phyloP scores from a whole-genome alignment of 163 green algal genomes.

The Chlorella variabilis region DNA sequence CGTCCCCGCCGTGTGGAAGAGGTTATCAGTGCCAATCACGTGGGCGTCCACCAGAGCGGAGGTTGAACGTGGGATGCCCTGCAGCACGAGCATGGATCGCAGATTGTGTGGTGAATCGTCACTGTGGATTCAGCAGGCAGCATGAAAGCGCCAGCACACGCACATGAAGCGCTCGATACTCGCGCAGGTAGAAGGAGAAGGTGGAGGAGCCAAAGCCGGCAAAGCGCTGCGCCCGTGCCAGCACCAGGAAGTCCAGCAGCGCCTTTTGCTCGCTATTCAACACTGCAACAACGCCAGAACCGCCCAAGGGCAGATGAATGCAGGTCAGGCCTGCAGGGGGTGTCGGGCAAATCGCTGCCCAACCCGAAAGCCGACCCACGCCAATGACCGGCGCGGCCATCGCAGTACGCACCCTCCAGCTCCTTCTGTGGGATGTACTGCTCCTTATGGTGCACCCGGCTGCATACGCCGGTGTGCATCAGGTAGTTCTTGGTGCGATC shows the following conservation, averaged over 20 bases:
- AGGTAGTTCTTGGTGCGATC: slow-evolving; percentile 63
- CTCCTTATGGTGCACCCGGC: slow-evolving; percentile 75
- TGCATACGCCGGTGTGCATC: slow-evolving; percentile 47
- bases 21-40: slow-evolving; percentile 69
- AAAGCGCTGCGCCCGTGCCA: slow-evolving; percentile 65
- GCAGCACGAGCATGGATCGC: not conserved
- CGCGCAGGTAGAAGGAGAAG: slow-evolving; percentile 75
- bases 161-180: slow-evolving; percentile 58
- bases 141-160: no score
- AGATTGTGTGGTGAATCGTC: no score
- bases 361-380: no score
- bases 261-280: slow-evolving; percentile 80
- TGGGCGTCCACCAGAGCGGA: slow-evolving; percentile 69
- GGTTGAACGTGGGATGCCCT: slow-evolving; percentile 52
- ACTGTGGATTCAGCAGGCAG: no score
- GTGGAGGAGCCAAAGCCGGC: slow-evolving; percentile 78
- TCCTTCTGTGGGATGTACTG: slow-evolving; percentile 61
- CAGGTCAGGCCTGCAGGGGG: no score
- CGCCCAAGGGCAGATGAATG: no score
- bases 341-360: no score
- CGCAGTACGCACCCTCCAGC: slow-evolving; percentile 46
- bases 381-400: no score
- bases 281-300: slow-evolving; percentile 30
- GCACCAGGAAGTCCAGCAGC: slow-evolving; percentile 78
- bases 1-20: no score